These are phyloP conservation scores for Lactarius sanguifluus DNA, from an alignment of 768 basidiomycete genomes.

Conservation along the genomic window DNA sequence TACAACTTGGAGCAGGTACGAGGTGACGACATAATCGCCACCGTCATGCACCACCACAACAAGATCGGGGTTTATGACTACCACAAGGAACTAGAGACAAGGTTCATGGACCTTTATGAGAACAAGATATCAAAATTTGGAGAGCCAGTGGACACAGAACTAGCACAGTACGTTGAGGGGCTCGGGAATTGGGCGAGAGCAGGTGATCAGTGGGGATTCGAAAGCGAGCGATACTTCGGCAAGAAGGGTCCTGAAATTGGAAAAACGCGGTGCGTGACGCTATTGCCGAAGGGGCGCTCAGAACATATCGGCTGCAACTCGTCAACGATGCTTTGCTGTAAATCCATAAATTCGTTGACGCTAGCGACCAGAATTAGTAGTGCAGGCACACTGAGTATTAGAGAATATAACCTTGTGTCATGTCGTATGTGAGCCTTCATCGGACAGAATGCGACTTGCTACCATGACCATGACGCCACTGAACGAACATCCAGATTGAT, in stretches of 20 bases:
- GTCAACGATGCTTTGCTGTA: slow-evolving; percentile 23
- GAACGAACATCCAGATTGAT: too few species aligned
- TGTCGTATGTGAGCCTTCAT: too few species aligned
- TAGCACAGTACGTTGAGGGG: slow-evolving; percentile 42
- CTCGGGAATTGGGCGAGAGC: slow-evolving; percentile 47
- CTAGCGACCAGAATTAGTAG: background rate
- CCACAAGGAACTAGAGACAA: slow-evolving; percentile 35
- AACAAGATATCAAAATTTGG: slow-evolving; percentile 40
- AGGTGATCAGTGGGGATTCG: slow-evolving; percentile 45
- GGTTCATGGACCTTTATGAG: slow-evolving; percentile 36
- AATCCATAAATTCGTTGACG: background rate
- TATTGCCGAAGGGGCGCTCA: slow-evolving; percentile 24
- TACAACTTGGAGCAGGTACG: slow-evolving; percentile 39
- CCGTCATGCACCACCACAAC: slow-evolving; percentile 45
- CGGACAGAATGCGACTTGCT: too few species aligned
- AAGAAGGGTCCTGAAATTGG: slow-evolving; percentile 27
- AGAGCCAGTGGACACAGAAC: slow-evolving; percentile 38
- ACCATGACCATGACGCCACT: too few species aligned
- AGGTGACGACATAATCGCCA: slow-evolving; percentile 43
- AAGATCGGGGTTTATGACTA: slow-evolving; percentile 36
- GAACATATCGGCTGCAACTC: slow-evolving; percentile 27
- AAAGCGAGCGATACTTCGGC: slow-evolving; percentile 33
- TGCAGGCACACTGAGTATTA: too few species aligned
- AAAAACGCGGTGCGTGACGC: slow-evolving; percentile 26
- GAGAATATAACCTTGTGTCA: background rate